Evolutionary conservation across 371 early-diverging fungal species (phyloP), one percentile per base, ranked within the genome.

Genomic region (Mucor mucedo): DNA sequence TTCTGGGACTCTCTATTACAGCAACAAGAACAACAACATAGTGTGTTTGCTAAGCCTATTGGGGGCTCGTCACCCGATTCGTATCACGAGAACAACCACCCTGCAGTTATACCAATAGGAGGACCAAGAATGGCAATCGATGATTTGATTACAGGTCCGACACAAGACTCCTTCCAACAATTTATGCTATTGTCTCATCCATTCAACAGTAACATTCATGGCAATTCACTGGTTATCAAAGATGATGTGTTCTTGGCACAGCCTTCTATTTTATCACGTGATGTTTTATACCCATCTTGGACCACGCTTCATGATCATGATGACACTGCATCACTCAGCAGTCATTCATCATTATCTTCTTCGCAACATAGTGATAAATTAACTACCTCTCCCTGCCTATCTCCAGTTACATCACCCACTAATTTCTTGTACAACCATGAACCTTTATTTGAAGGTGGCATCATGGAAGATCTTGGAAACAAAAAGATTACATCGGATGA

Each of bases 351-450:
- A 4, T 29, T 59, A 6, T 59, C 59, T 16, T 68, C 68, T 14
- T 68, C 60, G 38, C 63, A 68, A 50, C 68, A 67, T 16, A 56
- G 52, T 11, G 56, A 50, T 35, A 57, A 58, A 39, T 38, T 47
- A 28, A 40, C 49, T 8, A 42, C 59, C 27, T 63, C 66, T 8
- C 66, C 63, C 30, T 58, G 58, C 21, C 45, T 71, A 28, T 66
- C 71, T 39, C 71, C 71, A 29, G 71, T 71, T 8, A 71, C 67
- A 10, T 69, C 66, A 5, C 73, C 73, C 27, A 69, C 73, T 1
- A 63, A 66, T 40, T 66, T 73, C 41, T 53, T 73, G 55, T 67
- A 69, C 45, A 69, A 73, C 48, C 66, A 73, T 64, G 73, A 73
- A 11, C 73, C 73, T 27, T 56, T 73, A 39, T 73, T 73, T 67